Conservation (phyloP, 768 basidiomycete genomes). For the Mycena chlorophos region DNA sequence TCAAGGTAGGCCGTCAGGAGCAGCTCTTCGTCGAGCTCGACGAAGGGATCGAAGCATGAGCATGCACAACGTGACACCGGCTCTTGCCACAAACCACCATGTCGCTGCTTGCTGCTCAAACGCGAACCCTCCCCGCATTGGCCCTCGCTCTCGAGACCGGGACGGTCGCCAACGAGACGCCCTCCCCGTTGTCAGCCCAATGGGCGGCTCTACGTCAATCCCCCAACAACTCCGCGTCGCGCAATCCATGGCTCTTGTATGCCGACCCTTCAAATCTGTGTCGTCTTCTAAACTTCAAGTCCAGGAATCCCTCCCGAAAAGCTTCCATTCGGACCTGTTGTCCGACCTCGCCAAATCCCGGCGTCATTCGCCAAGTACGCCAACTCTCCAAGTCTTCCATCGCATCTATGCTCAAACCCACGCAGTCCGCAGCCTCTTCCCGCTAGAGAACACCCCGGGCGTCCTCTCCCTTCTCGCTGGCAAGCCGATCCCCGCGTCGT, state of each 20-base stretch:
- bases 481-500: slow-evolving; percentile 87
- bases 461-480: slow-evolving; percentile 84
- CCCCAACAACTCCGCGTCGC: background rate
- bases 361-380: slow-evolving; percentile 63
- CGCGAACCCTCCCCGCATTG: no score
- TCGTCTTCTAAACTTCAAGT: background rate
- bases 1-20: no score
- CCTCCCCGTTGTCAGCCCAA: no score
- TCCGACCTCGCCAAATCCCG: slow-evolving; percentile 62
- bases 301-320: slow-evolving; percentile 45
- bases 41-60: no score
- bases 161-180: no score
- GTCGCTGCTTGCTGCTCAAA: no score
- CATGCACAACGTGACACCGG: no score
- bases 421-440: slow-evolving; percentile 68
- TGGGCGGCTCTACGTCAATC: background rate
- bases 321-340: slow-evolving; percentile 59
- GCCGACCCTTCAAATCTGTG: background rate
- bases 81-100: no score
- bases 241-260: background rate
- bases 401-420: slow-evolving; percentile 11
- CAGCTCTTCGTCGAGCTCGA: no score
- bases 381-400: background rate
- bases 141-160: no score
- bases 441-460: slow-evolving; percentile 76